phyloP scores from a whole-genome alignment of 306 rosid genomes.

The Pterocarpus macrocarpus region DNA sequence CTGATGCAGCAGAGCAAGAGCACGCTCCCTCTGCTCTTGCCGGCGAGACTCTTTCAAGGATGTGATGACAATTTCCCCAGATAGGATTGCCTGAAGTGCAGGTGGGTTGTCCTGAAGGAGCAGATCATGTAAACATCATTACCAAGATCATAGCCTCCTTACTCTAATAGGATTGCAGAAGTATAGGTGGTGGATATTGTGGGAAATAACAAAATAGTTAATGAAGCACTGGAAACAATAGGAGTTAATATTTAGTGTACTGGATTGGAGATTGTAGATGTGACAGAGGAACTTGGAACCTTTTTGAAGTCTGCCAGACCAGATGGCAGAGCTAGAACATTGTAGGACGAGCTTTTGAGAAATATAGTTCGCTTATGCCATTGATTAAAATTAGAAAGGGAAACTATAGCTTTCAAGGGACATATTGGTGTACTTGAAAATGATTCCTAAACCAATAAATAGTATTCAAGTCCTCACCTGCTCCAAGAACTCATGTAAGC shows the following conservation, averaged over 20 bases:
- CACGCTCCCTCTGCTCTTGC: conserved; percentile 94
- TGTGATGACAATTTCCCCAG: conserved; percentile 71
- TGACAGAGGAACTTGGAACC: not conserved
- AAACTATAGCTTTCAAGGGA: conserved; percentile 20
- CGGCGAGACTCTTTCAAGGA: conserved; percentile 75
- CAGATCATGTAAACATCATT: conserved; percentile 49
- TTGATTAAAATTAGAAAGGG: conserved; percentile 14
- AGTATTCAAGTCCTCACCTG: conserved; percentile 63
- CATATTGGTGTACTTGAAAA: conserved; percentile 38
- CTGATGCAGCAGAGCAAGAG: conserved; percentile 91
- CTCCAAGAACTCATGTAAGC: conserved; percentile 85
- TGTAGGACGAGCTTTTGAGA: not conserved
- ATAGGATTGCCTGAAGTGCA: conserved; percentile 74
- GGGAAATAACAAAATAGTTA: not conserved
- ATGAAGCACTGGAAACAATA: not conserved
- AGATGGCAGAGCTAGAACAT: not conserved
- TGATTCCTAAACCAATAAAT: conserved; percentile 43
- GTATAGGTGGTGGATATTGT: not conserved
- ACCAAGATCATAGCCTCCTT: not conserved
- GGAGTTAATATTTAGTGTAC: not conserved
- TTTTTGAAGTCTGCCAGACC: not conserved
- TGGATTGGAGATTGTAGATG: not conserved
- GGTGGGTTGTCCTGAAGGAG: conserved; percentile 79
- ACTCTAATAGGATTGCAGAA: not conserved
- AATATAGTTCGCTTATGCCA: conserved; percentile 21